phyloP scores from a whole-genome alignment of 2,329 filamentous ascomycete species.

The Pseudohalonectria lignicola region DNA sequence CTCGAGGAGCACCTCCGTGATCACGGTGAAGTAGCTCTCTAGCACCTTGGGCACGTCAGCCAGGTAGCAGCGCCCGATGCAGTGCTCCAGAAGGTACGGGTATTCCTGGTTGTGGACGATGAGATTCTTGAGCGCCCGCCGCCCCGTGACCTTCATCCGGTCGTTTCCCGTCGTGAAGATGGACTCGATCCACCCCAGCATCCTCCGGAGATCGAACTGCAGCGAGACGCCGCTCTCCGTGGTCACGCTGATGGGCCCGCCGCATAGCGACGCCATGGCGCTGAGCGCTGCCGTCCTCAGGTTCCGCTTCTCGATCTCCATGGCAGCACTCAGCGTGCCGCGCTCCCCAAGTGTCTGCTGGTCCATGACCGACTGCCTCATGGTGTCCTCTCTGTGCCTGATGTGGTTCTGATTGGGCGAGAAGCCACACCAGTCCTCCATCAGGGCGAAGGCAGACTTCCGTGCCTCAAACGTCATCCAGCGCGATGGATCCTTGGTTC shows the following conservation, averaged over 20 bases:
- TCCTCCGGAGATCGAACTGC: slow-evolving; percentile 83
- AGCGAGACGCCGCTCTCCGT: slow-evolving; percentile 81
- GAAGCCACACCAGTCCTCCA: slow-evolving; percentile 99
- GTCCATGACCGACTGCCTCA: slow-evolving; percentile 75
- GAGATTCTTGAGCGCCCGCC: slow-evolving; percentile 78
- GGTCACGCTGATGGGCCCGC: slow-evolving; percentile 71
- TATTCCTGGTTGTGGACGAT: slow-evolving; percentile 86
- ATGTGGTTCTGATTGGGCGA: slow-evolving; percentile 83
- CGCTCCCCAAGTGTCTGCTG: slow-evolving; percentile 67
- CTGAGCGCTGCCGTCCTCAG: slow-evolving; percentile 82
- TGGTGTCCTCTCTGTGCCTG: slow-evolving; percentile 70
- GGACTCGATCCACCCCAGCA: slow-evolving; percentile 90
- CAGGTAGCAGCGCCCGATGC: slow-evolving; percentile 83
- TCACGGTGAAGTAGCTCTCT: slow-evolving; percentile 91
- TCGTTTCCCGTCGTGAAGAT: slow-evolving; percentile 92
- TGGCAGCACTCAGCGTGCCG: slow-evolving; percentile 71
- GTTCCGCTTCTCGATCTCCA: slow-evolving; percentile 95
- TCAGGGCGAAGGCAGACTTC: slow-evolving; percentile 88
- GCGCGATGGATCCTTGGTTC: slow-evolving; percentile 70
- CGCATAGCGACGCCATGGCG: slow-evolving; percentile 90
- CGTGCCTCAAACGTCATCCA: slow-evolving; percentile 98
- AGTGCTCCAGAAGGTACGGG: slow-evolving; percentile 75
- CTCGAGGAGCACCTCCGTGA: slow-evolving; percentile 76
- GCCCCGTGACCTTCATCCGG: slow-evolving; percentile 81
- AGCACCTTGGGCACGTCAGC: slow-evolving; percentile 72